Evolutionary conservation across 805 yeast genomes (phyloP), one percentile per base, ranked within the genome.

Genomic region (Hanseniaspora pseudoguilliermondii): DNA sequence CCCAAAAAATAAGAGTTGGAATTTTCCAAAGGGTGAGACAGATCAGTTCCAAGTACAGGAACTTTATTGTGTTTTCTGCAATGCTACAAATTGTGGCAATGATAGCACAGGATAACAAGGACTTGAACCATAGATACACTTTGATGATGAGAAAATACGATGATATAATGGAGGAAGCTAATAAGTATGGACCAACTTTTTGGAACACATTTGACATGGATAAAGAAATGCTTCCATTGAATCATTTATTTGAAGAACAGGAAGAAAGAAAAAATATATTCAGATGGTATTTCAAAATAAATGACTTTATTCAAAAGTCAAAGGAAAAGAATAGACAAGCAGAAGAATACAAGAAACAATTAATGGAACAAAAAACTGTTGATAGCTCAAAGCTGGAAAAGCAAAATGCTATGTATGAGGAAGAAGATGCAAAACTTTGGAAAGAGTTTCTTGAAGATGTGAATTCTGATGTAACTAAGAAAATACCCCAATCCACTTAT

Each of bases 31-130:
- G 54, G 42, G 38, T 50, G 5, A 50, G 44, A 35, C 41, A 36
- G 5, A 50, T 50, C 2, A 41, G 48, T 42, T 32, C 27, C 16
- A 50, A 50, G 25, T 50, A 42, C 25, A 50, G 48, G 23, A 50
- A 50, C 23, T 50, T 76, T 2, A 69, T 78, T 6, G 60, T 75
- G 13, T 73, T 76, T 43, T 74, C 79, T 1, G 73, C 80, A 0
- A 72, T 76, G 60, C 66, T 78, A 9, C 71, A 75, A 59, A 73
- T 75, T 61, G 71, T 77, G 21, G 73, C 74, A 54, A 71, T 72
- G 40, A 65, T 70, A 34, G 71, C 75, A 53, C 70, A 73, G 40
- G 67, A 68, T 15, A 64, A 66, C 32, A 71, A 71, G 7, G 75
- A 72, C 23, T 59, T 76, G 60, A 73, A 71, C 25, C 64, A 70